Percentiles rank a stretch among this genome's conserved stretches.
phyloP scores from a whole-genome alignment of 1,284 basidiomycete genomes.

The Veloporphyrellus conicus region DNA sequence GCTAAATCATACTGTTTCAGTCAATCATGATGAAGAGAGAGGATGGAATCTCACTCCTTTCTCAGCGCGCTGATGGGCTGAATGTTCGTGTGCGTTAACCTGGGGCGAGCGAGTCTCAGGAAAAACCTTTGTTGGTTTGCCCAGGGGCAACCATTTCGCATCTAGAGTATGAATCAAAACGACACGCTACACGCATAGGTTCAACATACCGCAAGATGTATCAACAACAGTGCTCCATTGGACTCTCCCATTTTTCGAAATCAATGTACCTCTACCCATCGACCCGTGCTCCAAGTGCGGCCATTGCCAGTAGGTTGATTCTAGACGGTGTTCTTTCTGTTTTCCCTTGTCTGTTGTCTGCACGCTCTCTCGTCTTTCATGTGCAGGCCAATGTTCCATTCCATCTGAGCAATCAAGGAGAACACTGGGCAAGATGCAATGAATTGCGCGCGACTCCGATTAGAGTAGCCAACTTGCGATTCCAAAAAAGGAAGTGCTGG shows the following conservation, averaged over 20 bases:
- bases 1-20: slow-evolving; percentile 37
- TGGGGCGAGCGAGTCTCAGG: slow-evolving; percentile 49
- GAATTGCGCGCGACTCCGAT: too few species aligned
- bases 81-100: slow-evolving; percentile 30
- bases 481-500: background rate
- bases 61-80: slow-evolving; percentile 48
- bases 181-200: background rate
- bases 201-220: slow-evolving; percentile 23
- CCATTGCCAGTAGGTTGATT: slow-evolving; percentile 36
- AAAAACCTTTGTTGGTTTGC: slow-evolving; percentile 44
- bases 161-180: slow-evolving; percentile 13
- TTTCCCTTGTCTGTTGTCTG: slow-evolving; percentile 25
- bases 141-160: slow-evolving; percentile 24
- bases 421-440: too few species aligned
- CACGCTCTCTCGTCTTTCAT: slow-evolving; percentile 36
- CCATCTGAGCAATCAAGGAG: slow-evolving; percentile 45
- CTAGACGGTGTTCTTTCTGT: slow-evolving; percentile 4
- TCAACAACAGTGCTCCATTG: slow-evolving; percentile 51
- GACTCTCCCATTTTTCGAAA: slow-evolving; percentile 40
- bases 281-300: slow-evolving; percentile 55
- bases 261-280: slow-evolving; percentile 50
- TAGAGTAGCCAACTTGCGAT: too few species aligned
- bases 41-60: slow-evolving; percentile 49
- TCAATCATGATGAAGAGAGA: background rate
- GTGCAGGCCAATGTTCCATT: slow-evolving; percentile 67